Evolutionary conservation across 306 rosid genomes (phyloP).

Genomic region (Carpinus fangiana): DNA sequence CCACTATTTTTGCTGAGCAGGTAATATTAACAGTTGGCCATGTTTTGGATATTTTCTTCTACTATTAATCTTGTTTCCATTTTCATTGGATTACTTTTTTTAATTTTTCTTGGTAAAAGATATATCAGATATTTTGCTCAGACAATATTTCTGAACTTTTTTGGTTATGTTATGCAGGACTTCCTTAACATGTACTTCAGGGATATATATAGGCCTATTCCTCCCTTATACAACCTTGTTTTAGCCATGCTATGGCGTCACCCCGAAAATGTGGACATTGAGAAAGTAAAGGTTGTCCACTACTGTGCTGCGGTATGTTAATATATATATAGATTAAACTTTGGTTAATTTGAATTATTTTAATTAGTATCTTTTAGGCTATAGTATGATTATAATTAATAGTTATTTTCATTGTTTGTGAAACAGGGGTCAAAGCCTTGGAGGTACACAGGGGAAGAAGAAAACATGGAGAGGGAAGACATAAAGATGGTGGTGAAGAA

Average conservation of each 20-base stretch:
- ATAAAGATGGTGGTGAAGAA: constrained; percentile 10
- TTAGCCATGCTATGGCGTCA: constrained; percentile 68
- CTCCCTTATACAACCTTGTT: constrained; percentile 55
- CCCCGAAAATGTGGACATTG: constrained; percentile 55
- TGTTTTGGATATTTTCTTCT: no score
- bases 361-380: not conserved
- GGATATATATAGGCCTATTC: constrained; percentile 52
- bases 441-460: constrained; percentile 14
- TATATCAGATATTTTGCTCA: no score
- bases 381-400: not conserved
- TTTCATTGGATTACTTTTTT: not conserved
- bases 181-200: constrained; percentile 70
- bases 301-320: constrained; percentile 67
- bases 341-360: not conserved
- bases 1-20: constrained; percentile 63
- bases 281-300: constrained; percentile 58
- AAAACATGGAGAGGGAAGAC: constrained; percentile 23
- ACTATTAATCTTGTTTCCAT: not conserved
- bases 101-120: no score
- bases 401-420: not conserved
- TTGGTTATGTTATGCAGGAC: constrained; percentile 34
- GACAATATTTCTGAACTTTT: not conserved
- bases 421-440: constrained; percentile 19
- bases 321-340: not conserved
- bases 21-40: constrained; percentile 15